Evolutionary conservation across 2,329 filamentous ascomycete species (phyloP), one percentile per base, ranked within the genome.

Genomic region (Fusarium annulatum): DNA sequence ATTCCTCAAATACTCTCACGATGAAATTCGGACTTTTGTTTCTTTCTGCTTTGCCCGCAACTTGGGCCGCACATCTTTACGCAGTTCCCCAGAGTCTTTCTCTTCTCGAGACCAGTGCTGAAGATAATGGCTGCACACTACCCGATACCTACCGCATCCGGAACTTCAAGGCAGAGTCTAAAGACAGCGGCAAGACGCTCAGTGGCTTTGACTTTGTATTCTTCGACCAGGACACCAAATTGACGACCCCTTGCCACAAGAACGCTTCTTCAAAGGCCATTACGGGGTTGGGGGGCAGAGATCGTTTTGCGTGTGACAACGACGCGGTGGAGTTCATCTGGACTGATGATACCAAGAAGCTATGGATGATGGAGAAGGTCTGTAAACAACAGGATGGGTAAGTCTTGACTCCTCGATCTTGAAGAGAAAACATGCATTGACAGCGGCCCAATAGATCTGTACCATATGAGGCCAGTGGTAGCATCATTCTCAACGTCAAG

Each of bases 351-450:
- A 45, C 71, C 9, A 70, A 72, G 34, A 77, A 79, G 43, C 69
- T 88, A 48, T 83, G 81, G n/a, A 69, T 87, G 76, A 79, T 87
- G 48, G 85, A 88, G 80, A 80, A 80, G 34, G 80, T 84, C 19
- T 88, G 86, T 75, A 80, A 83, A 3, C 74, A 74, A 18, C 30
- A 72, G 3, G 71, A 81, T 9, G 83, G 81, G 84, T 85, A 78
- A 74, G 82, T 77, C 8, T 15, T 46, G 21, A 30, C 26, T 51
- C 19, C 9, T 23, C 23, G 12, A 18, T 21, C 26, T 49, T 26
- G 16, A 16, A 16, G 11, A 36, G 9, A 30, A 10, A 19, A 21
- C 26, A 21, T 34, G 45, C 56, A 45, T 67, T 74, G 23, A 71
- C 49, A 10, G 12, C 53, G n/a, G 6, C 26, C 26, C 19, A 19